A percentile compares a stretch with the other conserved stretches of the same genome.
These are phyloP conservation scores for Acanthamoeba culbertsoni DNA, from an alignment of 208 protist genomes.

Conservation along the genomic window DNA sequence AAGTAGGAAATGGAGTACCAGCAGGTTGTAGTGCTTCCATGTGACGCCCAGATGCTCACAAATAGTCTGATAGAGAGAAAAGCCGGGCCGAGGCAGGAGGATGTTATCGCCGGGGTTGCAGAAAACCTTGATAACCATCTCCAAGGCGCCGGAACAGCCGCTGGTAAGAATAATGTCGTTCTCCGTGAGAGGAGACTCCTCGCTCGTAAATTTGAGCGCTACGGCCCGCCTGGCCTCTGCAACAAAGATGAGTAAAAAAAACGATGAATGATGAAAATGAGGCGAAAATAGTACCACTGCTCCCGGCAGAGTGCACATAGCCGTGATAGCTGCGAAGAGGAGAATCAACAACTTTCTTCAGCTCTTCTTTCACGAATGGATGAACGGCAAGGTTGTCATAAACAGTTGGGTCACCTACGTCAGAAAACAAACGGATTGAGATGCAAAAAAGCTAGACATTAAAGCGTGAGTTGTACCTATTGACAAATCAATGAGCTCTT, in stretches of 20 bases:
- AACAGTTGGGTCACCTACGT: conserved; percentile 80
- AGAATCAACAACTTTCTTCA: conserved; percentile 80
- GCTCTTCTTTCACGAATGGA: conserved; percentile 74
- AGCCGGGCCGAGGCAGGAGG: conserved; percentile 90
- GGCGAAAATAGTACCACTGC: not conserved
- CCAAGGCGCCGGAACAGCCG: conserved; percentile 89
- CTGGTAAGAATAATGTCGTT: conserved; percentile 76
- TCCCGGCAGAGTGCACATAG: conserved; percentile 69
- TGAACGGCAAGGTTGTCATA: conserved; percentile 85
- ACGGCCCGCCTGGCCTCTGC: conserved; percentile 21
- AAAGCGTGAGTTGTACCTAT: conserved; percentile 78
- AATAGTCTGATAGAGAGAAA: conserved; percentile 92
- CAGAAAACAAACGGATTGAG: conserved; percentile 32
- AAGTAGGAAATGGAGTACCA: no score
- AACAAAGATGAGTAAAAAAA: not conserved
- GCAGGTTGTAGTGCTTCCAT: conserved; percentile 86
- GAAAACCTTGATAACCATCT: conserved; percentile 87
- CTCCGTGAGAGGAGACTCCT: conserved; percentile 53
- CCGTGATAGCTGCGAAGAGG: conserved; percentile 64
- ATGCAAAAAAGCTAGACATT: conserved; percentile 14
- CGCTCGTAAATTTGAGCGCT: conserved; percentile 32
- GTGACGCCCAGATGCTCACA: conserved; percentile 87
- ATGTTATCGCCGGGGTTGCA: conserved; percentile 90
- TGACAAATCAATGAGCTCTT: conserved; percentile 83
- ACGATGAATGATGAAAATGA: conserved; percentile 10